A percentile compares a stretch with the other conserved stretches of the same genome.
These are phyloP conservation scores for Aspergillus sp. DNA, from an alignment of 2,329 filamentous ascomycete genomes.

Conservation along the genomic window DNA sequence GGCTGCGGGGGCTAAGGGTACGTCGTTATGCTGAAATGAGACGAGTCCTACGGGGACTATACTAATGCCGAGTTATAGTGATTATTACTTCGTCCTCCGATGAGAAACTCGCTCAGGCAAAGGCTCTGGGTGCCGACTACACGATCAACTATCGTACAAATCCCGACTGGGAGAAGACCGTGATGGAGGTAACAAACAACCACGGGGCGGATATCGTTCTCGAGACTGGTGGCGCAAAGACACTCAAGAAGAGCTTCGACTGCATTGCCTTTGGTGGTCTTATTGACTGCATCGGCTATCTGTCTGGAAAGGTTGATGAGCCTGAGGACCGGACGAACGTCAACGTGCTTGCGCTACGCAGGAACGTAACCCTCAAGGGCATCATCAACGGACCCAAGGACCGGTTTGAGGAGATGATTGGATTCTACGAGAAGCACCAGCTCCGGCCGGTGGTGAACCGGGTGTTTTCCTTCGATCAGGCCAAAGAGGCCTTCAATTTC, in stretches of 20 bases:
- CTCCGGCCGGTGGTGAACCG: conserved; percentile 46
- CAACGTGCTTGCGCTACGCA: conserved; percentile 49
- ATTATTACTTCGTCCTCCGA: conserved; percentile 49
- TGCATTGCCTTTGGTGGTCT: conserved; percentile 41
- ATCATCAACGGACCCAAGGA: conserved; percentile 58
- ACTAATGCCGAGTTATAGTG: conserved; percentile 25
- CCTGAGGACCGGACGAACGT: conserved; percentile 51
- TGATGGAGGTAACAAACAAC: conserved; percentile 38
- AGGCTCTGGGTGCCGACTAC: conserved; percentile 43
- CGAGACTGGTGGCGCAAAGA: conserved; percentile 46
- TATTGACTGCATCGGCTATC: conserved; percentile 43
- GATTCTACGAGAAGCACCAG: conserved; percentile 27
- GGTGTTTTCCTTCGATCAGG: conserved; percentile 47
- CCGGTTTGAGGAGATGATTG: conserved; percentile 37
- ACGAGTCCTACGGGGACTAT: background rate
- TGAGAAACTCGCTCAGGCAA: conserved; percentile 45
- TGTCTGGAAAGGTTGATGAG: conserved; percentile 50
- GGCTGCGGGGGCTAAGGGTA: conserved; percentile 40
- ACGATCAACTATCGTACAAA: conserved; percentile 46
- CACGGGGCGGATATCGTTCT: conserved; percentile 47
- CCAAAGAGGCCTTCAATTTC: conserved; percentile 49
- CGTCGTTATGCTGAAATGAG: background rate
- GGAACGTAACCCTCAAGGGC: conserved; percentile 50
- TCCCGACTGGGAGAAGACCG: conserved; percentile 42
- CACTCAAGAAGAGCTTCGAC: conserved; percentile 43